phyloP scores from a whole-genome alignment of 148 eudicot species.

The Camellia granthamiana region DNA sequence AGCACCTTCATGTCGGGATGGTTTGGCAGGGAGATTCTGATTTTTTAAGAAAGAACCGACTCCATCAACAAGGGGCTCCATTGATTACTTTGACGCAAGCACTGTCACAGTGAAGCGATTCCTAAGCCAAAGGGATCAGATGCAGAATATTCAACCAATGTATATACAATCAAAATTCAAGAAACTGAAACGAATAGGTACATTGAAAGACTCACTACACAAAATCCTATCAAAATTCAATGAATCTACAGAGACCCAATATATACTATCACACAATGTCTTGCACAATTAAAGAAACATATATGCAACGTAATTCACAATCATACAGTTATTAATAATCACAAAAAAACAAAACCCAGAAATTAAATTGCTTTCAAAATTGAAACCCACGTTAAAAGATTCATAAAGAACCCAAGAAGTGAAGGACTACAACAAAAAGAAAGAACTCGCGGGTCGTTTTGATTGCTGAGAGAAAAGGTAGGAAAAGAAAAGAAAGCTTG shows the following conservation, averaged over 20 bases:
- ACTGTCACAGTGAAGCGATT: constrained; percentile 30
- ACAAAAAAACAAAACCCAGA: constrained; percentile 13
- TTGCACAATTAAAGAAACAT: constrained; percentile 31
- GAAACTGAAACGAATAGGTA: neutral
- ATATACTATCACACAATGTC: constrained; percentile 13
- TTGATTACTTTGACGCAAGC: constrained; percentile 20
- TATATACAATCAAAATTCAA: neutral
- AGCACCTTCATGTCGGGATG: constrained; percentile 21
- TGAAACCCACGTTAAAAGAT: constrained; percentile 10
- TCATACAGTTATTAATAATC: constrained; percentile 4
- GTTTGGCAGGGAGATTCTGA: constrained; percentile 23
- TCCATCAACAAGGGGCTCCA: constrained; percentile 52
- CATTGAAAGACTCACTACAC: neutral
- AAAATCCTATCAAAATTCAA: constrained; percentile 9
- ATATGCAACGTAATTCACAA: constrained; percentile 12
- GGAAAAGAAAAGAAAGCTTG: neutral
- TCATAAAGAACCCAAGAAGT: constrained; percentile 20
- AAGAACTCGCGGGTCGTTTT: neutral
- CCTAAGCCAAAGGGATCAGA: constrained; percentile 1
- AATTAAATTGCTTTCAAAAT: constrained; percentile 6
- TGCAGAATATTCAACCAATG: constrained; percentile 20
- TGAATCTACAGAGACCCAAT: constrained; percentile 16
- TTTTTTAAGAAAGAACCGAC: constrained; percentile 29
- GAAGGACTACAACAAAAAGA: constrained; percentile 8
- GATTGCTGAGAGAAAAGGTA: neutral